Evolutionary conservation across 768 basidiomycete species (phyloP), one percentile per base, ranked within the genome.

Genomic region (Amanita pseudoporphyria): DNA sequence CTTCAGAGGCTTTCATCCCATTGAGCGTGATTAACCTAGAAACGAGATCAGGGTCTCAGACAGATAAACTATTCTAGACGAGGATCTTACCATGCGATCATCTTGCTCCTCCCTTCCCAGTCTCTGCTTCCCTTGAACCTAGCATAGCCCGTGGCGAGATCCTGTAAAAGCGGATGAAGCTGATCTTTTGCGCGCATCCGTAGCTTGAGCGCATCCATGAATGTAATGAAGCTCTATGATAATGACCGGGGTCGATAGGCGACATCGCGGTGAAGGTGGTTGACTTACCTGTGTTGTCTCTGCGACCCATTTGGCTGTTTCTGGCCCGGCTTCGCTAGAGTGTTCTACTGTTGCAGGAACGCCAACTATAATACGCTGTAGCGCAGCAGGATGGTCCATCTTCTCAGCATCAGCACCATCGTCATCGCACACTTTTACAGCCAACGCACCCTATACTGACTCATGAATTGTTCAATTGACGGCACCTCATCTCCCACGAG

Each of bases 321-420:
- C 94, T 9, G 86, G 87, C 1, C 89, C 91, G 6, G 86, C 86
- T 63, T 93, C 92, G 39, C 87, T 86, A 10, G 89, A 88, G 64
- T 98, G 95, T 62, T 98, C 94, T 3, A 96, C 87, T 0, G 94
- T 98, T 0, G 95, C 95, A 3, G 95, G 95, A 0, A 98, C 93
- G 9, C 94, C 94, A 1, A 97, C 38, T 40, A 4, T 40, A 19
- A 40, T 40, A 10, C 38, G 74, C 64, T 97, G 91, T 7, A 95
- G 67, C 2, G 95, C 95, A 9, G 95, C 95, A 1, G 91, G 89
- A 52, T 88, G 77, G 61, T 95, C 92, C 86, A 95, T 90, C 87
- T 92, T 53, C 12, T n/a, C 33, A 22, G 4, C 9, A 30, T 42
- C 9, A 18, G 38, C 12, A 24, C n/a, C n/a, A n/a, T n/a, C n/a